Percentiles rank a stretch among this genome's conserved stretches.
These are phyloP conservation scores for Trichoderma sp. DNA, from an alignment of 2,329 filamentous ascomycete species.

Conservation along the genomic window DNA sequence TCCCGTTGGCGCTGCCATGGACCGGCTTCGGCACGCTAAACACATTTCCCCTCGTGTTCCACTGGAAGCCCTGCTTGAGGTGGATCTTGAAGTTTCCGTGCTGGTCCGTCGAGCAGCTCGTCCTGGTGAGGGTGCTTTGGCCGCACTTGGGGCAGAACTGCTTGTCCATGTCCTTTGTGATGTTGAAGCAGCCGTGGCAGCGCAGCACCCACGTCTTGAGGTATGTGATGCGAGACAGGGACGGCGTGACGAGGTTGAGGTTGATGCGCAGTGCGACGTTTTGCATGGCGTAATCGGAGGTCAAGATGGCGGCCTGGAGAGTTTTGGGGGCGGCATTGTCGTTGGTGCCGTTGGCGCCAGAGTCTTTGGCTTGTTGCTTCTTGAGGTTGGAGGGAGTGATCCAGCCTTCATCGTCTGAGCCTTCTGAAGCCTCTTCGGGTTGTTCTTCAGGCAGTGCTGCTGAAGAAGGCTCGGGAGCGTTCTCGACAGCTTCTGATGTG, in stretches of 20 bases:
- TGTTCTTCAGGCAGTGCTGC: constrained; percentile 33
- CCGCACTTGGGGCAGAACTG: constrained; percentile 95
- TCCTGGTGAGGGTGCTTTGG: constrained; percentile 81
- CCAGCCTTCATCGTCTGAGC: constrained; percentile 71
- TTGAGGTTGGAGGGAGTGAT: constrained; percentile 93
- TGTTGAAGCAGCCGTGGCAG: constrained; percentile 90
- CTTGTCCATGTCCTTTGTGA: constrained; percentile 79
- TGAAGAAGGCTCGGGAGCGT: constrained; percentile 27
- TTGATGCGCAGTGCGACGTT: constrained; percentile 96
- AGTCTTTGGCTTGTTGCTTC: constrained; percentile 75
- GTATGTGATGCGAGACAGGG: constrained; percentile 77
- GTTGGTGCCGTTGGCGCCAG: constrained; percentile 47
- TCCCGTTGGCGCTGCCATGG: constrained; percentile 78
- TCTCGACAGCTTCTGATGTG: constrained; percentile 1
- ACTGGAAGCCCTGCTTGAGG: constrained; percentile 93
- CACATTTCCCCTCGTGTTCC: constrained; percentile 89
- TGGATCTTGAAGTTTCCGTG: constrained; percentile 83
- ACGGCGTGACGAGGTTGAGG: constrained; percentile 81
- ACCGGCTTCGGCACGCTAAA: constrained; percentile 92
- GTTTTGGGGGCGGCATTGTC: constrained; percentile 60
- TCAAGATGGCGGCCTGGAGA: constrained; percentile 88
- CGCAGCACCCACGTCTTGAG: constrained; percentile 88
- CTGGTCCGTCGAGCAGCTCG: constrained; percentile 81
- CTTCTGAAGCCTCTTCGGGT: constrained; percentile 47
- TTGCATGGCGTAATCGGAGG: constrained; percentile 96